Percentiles rank a stretch among this genome's conserved stretches.
Conservation (phyloP, 805 yeast genomes). For the Saturnispora galanensis region DNA sequence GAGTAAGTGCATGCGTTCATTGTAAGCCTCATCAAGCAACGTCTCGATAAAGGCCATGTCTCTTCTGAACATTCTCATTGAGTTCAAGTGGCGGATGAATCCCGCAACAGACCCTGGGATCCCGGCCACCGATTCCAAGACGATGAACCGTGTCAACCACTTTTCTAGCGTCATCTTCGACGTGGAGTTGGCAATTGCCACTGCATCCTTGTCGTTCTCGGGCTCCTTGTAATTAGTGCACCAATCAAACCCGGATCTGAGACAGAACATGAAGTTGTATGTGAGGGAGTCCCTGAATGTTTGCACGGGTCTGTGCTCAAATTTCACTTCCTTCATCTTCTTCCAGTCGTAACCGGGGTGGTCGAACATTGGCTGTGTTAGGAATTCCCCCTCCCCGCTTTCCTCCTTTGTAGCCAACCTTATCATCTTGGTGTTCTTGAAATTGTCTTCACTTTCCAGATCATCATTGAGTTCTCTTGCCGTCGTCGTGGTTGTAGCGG, state of each 20-base stretch:
- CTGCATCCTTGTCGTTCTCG: conserved; percentile 25
- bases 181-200: conserved; percentile 20
- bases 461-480: neutral
- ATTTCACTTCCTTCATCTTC: conserved; percentile 33
- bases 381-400: conserved; percentile 11
- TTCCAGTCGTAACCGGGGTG: conserved; percentile 33
- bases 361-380: conserved; percentile 29
- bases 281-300: conserved; percentile 45
- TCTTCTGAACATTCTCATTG: conserved; percentile 49
- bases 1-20: conserved; percentile 67
- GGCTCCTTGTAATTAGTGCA: conserved; percentile 61
- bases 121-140: conserved; percentile 65
- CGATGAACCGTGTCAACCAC: conserved; percentile 55
- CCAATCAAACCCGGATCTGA: conserved; percentile 46
- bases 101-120: conserved; percentile 78
- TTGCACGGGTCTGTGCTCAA: conserved; percentile 43
- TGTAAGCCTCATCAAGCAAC: conserved; percentile 63
- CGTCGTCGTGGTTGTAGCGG: neutral
- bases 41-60: conserved; percentile 74
- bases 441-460: neutral
- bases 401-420: conserved; percentile 10
- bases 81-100: conserved; percentile 57
- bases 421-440: conserved; percentile 12
- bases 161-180: conserved; percentile 49
- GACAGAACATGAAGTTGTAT: conserved; percentile 32